Conservation (phyloP, 495 filamentous ascomycete genomes). For the Daldinia caldariorum region DNA sequence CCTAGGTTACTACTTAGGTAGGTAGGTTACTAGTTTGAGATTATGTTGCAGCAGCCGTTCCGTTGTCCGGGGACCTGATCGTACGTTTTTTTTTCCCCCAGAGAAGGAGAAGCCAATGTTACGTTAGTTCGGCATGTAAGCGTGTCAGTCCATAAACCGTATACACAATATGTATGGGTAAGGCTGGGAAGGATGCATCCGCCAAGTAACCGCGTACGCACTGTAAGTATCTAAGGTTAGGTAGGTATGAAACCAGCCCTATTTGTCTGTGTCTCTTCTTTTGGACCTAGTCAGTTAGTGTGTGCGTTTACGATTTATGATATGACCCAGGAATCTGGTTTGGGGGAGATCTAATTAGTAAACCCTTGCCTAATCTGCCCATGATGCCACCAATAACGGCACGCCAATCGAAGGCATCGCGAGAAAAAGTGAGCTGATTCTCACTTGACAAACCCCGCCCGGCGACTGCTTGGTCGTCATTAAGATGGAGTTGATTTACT, state of each 20-base stretch:
- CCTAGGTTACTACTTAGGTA: neutral
- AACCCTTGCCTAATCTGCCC: conserved; percentile 39
- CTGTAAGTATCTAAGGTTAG: neutral
- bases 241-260: conserved; percentile 9
- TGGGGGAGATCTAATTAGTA: conserved; percentile 35
- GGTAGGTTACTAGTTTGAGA: neutral
- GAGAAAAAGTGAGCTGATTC: conserved; percentile 44
- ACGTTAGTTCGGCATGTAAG: neutral
- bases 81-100: neutral
- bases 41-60: neutral
- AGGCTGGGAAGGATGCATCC: neutral
- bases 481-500: conserved; percentile 34
- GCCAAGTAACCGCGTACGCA: neutral
- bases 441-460: conserved; percentile 41
- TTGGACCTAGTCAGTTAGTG: conserved; percentile 15
- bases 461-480: conserved; percentile 30
- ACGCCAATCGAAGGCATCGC: conserved; percentile 39
- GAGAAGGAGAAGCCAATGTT: neutral
- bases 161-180: neutral
- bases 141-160: neutral
- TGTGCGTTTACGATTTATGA: conserved; percentile 4
- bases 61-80: neutral
- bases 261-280: neutral
- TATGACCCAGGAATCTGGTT: conserved; percentile 23
- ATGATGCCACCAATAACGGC: conserved; percentile 40